Evolutionary conservation across 192 early-diverging fungal species (phyloP), one percentile per base, ranked within the genome.

Genomic region (Entophlyctis helioformis): DNA sequence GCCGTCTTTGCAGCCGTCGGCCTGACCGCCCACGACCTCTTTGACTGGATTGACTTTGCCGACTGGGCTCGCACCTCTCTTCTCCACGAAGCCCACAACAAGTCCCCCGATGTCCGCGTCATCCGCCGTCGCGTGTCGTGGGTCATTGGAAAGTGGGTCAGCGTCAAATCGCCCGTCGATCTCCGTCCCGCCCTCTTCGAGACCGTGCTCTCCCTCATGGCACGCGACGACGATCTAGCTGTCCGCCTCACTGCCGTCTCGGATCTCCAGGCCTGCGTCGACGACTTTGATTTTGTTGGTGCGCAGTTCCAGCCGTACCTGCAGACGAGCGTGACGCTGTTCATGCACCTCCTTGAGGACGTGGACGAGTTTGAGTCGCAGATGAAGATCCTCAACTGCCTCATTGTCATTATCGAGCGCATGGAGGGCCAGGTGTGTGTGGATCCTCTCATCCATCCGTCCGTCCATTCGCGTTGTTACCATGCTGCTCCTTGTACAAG

Each of bases 221-320:
- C 51, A n/a, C 52, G 67, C 1, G 65, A 76, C n/a, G 79, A 87
- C 51, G 84, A 87, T 24, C 52, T 88, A 53, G 77, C 86, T 31
- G 86, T 93, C 29, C 78, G 87, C 2, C 67, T 93, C 33, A 77
- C 83, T 12, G 79, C 89, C 11, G 71, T 82, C 12, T 56, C 73
- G 5, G 77, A 76, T 27, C 55, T 93, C 2, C 50, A 67, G 35
- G 51, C 46, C 23, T 78, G 82, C 29, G 64, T 96, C 22, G 87
- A 89, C 42, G 88, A 93, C 49, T 88, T 85, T 85, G 86, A 89
- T 45, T 92, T 92, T 66, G 83, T 86, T 21, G 51, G 78, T 6
- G 56, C 58, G 0, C 59, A 62, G 20, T 90, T 91, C 46, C 46
- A 60, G 21, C 79, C 82, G 1, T 90, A 72, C 56, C 48, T 88